phyloP scores from a whole-genome alignment of 2,329 filamentous ascomycete species.

The Mycogone perniciosa region DNA sequence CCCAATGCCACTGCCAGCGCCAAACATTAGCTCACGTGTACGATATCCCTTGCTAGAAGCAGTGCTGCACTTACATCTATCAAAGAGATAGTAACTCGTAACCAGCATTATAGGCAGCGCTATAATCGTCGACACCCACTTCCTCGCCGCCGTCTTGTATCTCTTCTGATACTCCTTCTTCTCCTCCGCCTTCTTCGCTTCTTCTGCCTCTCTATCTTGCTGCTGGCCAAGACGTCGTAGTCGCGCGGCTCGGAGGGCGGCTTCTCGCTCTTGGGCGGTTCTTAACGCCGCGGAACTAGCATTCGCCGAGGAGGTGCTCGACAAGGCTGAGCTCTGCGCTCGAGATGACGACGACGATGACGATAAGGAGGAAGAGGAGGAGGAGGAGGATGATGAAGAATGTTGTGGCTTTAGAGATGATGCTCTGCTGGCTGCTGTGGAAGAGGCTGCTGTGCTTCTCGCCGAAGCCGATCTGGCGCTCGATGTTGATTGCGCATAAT shows the following conservation, averaged over 20 bases:
- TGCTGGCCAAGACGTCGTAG: slow-evolving; percentile 14
- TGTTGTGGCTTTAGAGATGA: too few species aligned
- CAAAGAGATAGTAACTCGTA: slow-evolving; percentile 48
- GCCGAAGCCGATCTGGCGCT: background rate
- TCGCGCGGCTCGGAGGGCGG: slow-evolving; percentile 19
- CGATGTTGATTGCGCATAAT: background rate
- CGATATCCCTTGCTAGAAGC: background rate
- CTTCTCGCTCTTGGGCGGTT: slow-evolving; percentile 18
- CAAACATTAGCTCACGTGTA: background rate
- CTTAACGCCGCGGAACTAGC: slow-evolving; percentile 13
- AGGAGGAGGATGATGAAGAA: too few species aligned
- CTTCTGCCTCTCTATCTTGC: slow-evolving; percentile 16
- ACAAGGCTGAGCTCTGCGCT: background rate
- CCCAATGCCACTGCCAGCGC: slow-evolving; percentile 25
- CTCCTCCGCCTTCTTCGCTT: slow-evolving; percentile 15
- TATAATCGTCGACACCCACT: slow-evolving; percentile 43
- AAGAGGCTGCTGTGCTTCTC: too few species aligned
- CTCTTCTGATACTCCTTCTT: slow-evolving; percentile 34
- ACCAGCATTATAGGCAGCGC: slow-evolving; percentile 49
- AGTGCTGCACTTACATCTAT: slow-evolving; percentile 35
- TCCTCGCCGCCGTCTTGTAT: slow-evolving; percentile 39
- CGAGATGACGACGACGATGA: background rate
- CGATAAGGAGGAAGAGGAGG: background rate
- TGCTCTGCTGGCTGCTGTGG: too few species aligned
- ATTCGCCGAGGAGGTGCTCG: too few species aligned